Evolutionary conservation across 352 stramenopile genomes (phyloP).

Genomic region (Phytophthora sansomeana): DNA sequence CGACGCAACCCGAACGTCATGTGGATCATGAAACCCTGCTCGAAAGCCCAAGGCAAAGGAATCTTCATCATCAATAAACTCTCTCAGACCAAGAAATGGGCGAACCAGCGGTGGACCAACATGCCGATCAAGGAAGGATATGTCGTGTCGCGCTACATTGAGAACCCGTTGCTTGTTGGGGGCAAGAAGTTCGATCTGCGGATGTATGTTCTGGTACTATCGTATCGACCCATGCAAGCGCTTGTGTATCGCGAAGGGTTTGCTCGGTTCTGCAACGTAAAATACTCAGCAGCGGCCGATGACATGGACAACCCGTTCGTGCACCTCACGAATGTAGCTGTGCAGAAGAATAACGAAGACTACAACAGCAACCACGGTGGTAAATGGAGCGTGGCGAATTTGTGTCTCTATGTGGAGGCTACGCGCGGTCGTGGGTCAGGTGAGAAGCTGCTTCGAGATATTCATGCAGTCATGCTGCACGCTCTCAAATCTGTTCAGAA

Average conservation of each 20-base stretch:
- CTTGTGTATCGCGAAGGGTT: slow-evolving; percentile 91
- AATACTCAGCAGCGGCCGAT: slow-evolving; percentile 82
- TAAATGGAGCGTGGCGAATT: slow-evolving; percentile 91
- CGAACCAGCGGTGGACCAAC: slow-evolving; percentile 71
- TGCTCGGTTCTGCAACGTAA: slow-evolving; percentile 93
- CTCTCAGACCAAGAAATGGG: slow-evolving; percentile 93
- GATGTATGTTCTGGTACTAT: slow-evolving; percentile 93
- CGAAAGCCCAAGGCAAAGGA: slow-evolving; percentile 90
- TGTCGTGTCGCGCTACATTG: slow-evolving; percentile 91
- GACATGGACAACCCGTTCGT: slow-evolving; percentile 94
- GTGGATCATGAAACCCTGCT: slow-evolving; percentile 97
- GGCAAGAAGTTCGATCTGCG: slow-evolving; percentile 95
- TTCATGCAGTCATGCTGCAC: slow-evolving; percentile 88
- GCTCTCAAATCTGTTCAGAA: slow-evolving; percentile 89
- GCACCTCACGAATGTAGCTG: slow-evolving; percentile 90
- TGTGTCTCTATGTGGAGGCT: slow-evolving; percentile 87
- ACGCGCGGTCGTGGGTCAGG: slow-evolving; percentile 60
- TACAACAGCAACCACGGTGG: slow-evolving; percentile 92
- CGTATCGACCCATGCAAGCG: slow-evolving; percentile 85
- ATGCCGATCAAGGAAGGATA: slow-evolving; percentile 88
- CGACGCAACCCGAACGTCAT: slow-evolving; percentile 84
- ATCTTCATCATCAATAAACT: slow-evolving; percentile 96
- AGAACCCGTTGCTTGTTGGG: slow-evolving; percentile 90
- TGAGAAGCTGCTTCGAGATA: slow-evolving; percentile 70
- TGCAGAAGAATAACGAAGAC: slow-evolving; percentile 92